These are phyloP conservation scores for Psilocybe azurescens DNA, from an alignment of 768 basidiomycete genomes.

Conservation along the genomic window DNA sequence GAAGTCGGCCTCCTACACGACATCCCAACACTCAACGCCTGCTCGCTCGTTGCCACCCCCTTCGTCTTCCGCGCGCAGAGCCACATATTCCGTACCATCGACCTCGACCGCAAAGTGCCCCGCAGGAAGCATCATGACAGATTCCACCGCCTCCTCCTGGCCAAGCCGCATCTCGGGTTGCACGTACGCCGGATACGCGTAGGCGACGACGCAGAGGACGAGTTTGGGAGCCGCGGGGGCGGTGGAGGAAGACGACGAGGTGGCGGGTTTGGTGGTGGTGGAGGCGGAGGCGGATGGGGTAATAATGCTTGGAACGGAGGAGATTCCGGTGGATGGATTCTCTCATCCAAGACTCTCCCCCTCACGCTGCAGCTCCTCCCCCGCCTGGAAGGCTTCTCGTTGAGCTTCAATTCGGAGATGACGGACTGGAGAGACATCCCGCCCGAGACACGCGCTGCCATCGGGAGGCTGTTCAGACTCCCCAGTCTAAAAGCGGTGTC, in stretches of 20 bases:
- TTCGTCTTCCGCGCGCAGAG: constrained; percentile 24
- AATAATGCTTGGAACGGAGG: not conserved
- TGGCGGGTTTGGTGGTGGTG: not conserved
- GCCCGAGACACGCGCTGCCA: constrained; percentile 9
- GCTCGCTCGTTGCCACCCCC: constrained; percentile 21
- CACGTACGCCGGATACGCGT: constrained; percentile 25
- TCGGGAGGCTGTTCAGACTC: constrained; percentile 15
- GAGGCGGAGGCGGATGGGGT: not conserved
- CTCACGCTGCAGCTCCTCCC: constrained; percentile 19
- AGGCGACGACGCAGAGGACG: constrained; percentile 27
- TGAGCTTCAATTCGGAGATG: constrained; percentile 26
- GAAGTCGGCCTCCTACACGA: constrained; percentile 22
- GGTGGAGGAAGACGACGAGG: not conserved
- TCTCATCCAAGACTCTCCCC: constrained; percentile 17
- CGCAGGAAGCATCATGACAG: constrained; percentile 20
- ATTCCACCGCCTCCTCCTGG: constrained; percentile 22
- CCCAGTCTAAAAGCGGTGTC: constrained; percentile 20
- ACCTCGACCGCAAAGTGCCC: constrained; percentile 18
- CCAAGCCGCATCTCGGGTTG: constrained; percentile 23
- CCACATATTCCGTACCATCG: constrained; percentile 23
- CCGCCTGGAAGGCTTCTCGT: constrained; percentile 21
- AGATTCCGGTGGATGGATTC: constrained; percentile 10
- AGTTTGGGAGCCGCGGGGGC: constrained; percentile 5
- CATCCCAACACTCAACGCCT: constrained; percentile 18
- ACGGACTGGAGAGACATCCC: constrained; percentile 20